A percentile compares a stretch with the other conserved stretches of the same genome.
Conservation (phyloP, 2,329 filamentous ascomycete species). For the Dichotomopilus funicola region DNA sequence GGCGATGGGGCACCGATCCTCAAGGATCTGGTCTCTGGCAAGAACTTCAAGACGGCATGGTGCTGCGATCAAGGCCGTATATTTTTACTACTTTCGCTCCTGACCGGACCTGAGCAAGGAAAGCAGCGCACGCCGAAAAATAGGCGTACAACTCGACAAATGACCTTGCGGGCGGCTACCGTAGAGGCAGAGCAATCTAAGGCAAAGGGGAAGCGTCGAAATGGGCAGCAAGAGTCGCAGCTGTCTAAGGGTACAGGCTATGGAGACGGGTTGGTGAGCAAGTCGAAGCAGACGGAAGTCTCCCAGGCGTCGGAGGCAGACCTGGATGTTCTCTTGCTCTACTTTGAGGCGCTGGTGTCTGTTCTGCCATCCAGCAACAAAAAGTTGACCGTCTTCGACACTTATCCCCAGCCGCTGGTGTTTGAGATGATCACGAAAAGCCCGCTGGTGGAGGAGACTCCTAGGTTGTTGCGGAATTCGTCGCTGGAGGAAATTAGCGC, state of each 20-base stretch:
- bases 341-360: conserved; percentile 14
- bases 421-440: conserved; percentile 21
- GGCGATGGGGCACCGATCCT: neutral
- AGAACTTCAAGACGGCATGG: conserved; percentile 17
- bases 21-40: neutral
- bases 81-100: conserved; percentile 22
- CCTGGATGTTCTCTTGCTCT: neutral
- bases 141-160: neutral
- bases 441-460: conserved; percentile 22
- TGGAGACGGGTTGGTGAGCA: neutral
- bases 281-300: neutral
- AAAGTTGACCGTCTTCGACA: neutral
- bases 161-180: neutral
- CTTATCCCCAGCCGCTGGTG: conserved; percentile 4
- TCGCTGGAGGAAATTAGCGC: conserved; percentile 26
- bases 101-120: conserved; percentile 17
- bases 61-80: conserved; percentile 23
- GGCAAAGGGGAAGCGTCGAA: neutral
- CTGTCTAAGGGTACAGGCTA: conserved; percentile 23
- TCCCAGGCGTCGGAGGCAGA: neutral
- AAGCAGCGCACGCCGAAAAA: neutral
- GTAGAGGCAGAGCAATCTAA: neutral
- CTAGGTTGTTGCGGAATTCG: conserved; percentile 23
- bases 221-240: neutral
- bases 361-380: conserved; percentile 8